Evolutionary conservation across 495 filamentous ascomycete genomes (phyloP).

Genomic region (Aspergillus nidulans): DNA sequence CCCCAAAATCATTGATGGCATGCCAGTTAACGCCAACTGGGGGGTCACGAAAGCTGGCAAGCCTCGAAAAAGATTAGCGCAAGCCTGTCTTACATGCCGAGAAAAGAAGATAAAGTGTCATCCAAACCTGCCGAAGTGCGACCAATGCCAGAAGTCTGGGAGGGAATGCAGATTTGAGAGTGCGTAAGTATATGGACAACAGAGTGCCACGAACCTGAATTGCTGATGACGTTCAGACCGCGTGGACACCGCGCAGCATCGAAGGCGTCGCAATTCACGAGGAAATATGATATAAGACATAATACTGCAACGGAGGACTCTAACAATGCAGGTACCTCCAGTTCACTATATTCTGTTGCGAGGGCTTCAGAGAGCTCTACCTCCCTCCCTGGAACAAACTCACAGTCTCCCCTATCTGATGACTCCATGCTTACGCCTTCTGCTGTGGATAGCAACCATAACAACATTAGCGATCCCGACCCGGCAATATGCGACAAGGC

Average conservation of each 20-base stretch:
- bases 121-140: slow-evolving; percentile 76
- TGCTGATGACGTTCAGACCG: slow-evolving; percentile 25
- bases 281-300: slow-evolving; percentile 24
- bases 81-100: slow-evolving; percentile 84
- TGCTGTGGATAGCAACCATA: slow-evolving; percentile 24
- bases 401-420: slow-evolving; percentile 37
- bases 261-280: slow-evolving; percentile 23
- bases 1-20: slow-evolving; percentile 78
- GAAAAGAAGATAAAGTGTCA: slow-evolving; percentile 98
- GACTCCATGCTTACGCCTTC: slow-evolving; percentile 28
- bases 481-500: slow-evolving; percentile 19
- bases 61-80: slow-evolving; percentile 80
- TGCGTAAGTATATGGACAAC: slow-evolving; percentile 57
- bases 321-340: slow-evolving; percentile 28
- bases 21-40: slow-evolving; percentile 86
- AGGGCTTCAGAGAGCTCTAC: slow-evolving; percentile 33
- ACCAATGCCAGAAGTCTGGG: slow-evolving; percentile 87
- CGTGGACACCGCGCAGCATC: slow-evolving; percentile 34
- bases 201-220: background rate
- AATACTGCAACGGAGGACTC: slow-evolving; percentile 14
- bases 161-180: slow-evolving; percentile 80
- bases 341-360: slow-evolving; percentile 30
- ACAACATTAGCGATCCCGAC: slow-evolving; percentile 26
- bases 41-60: slow-evolving; percentile 90
- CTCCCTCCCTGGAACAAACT: slow-evolving; percentile 32